Evolutionary conservation across 2,329 filamentous ascomycete genomes (phyloP).

Genomic region (Aspergillus amoenus): DNA sequence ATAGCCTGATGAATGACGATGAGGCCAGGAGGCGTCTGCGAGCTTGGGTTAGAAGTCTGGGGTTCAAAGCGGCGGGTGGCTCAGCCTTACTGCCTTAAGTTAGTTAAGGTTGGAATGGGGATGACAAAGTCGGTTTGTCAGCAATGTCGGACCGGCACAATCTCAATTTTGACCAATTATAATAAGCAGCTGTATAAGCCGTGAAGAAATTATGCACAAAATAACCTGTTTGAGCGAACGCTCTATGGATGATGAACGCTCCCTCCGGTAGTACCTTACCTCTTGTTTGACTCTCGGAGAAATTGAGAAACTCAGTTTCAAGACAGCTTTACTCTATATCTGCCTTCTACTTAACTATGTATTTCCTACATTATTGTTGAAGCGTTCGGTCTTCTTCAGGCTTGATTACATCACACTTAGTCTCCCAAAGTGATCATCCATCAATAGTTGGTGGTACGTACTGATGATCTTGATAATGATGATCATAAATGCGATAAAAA

Average conservation of each 20-base stretch:
- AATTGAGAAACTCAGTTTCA: background rate
- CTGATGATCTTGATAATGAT: conserved; percentile 7
- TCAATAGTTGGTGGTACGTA: background rate
- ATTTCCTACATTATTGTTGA: background rate
- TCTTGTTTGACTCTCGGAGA: background rate
- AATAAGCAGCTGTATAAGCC: background rate
- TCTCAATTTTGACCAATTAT: background rate
- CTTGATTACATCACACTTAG: conserved; percentile 6
- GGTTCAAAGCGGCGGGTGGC: too few species aligned
- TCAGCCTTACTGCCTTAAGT: too few species aligned
- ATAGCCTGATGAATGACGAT: background rate
- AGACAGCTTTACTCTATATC: background rate
- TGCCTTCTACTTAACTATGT: background rate
- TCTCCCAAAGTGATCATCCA: background rate
- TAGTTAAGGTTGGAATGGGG: too few species aligned
- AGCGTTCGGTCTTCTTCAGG: background rate
- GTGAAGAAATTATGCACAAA: background rate
- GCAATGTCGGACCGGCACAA: background rate
- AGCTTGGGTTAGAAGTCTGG: background rate
- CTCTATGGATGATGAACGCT: background rate
- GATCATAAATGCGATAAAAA: background rate
- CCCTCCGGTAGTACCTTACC: background rate
- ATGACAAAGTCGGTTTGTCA: background rate
- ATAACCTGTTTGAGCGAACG: background rate
- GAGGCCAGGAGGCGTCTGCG: background rate